Percentiles rank a stretch among this genome's conserved stretches.
phyloP scores from a whole-genome alignment of 2,329 filamentous ascomycete genomes.

The Trichophyton benhamiae region DNA sequence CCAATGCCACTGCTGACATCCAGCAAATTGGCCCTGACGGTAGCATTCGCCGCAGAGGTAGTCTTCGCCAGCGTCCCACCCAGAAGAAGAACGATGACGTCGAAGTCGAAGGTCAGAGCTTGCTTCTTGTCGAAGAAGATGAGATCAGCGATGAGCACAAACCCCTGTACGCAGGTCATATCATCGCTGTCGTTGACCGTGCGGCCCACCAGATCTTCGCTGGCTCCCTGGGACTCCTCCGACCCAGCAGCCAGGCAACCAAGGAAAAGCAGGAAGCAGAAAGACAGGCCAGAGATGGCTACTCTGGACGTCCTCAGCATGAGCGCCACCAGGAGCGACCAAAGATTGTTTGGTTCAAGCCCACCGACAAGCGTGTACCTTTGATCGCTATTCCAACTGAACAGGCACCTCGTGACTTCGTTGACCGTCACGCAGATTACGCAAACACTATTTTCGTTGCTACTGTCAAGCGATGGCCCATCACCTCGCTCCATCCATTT shows the following conservation, averaged over 20 bases:
- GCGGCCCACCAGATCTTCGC: slow-evolving; percentile 99
- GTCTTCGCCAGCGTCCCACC: slow-evolving; percentile 87
- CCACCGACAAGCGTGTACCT: slow-evolving; percentile 95
- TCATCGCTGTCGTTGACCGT: slow-evolving; percentile 94
- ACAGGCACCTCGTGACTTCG: slow-evolving; percentile 92
- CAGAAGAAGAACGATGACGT: slow-evolving; percentile 99
- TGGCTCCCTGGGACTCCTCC: slow-evolving; percentile 81
- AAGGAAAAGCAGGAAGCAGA: slow-evolving; percentile 99
- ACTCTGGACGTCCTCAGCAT: slow-evolving; percentile 57
- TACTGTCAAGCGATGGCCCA: slow-evolving; percentile 98
- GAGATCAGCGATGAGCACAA: slow-evolving; percentile 98
- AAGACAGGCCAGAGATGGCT: slow-evolving; percentile 76
- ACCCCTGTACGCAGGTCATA: slow-evolving; percentile 89
- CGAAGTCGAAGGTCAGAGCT: slow-evolving; percentile 92
- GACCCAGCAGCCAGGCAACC: slow-evolving; percentile 93
- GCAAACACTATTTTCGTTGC: slow-evolving; percentile 97
- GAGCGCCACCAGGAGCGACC: slow-evolving; percentile 87
- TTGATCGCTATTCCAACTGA: slow-evolving; percentile 97
- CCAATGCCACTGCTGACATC: slow-evolving; percentile 50
- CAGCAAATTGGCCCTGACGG: slow-evolving; percentile 56
- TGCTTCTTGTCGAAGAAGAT: slow-evolving; percentile 93
- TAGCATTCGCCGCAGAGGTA: slow-evolving; percentile 81
- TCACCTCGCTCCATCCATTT: slow-evolving; percentile 97
- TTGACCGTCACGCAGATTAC: slow-evolving; percentile 96
- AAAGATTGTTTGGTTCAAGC: slow-evolving; percentile 99